Conservation (phyloP, 331 rosid species). For the Quercus tomentella region DNA sequence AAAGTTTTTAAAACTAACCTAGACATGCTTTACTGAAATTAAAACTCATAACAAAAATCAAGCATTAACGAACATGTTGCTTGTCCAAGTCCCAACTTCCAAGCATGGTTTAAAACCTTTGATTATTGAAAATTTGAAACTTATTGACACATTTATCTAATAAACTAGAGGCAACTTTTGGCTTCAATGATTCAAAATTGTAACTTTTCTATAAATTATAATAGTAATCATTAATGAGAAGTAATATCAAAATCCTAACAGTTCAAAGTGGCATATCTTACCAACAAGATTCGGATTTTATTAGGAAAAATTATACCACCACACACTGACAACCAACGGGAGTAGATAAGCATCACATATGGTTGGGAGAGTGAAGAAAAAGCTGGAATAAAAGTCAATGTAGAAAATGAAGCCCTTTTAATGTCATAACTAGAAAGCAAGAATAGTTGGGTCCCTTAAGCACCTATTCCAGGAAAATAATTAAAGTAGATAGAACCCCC, state of each 20-base stretch:
- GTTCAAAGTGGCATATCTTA: constrained; percentile 41
- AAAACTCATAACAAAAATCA: no score
- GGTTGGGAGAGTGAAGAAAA: not conserved
- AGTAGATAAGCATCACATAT: not conserved
- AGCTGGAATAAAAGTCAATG: not conserved
- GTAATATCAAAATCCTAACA: constrained; percentile 20
- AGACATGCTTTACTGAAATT: no score
- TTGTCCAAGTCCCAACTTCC: constrained; percentile 24
- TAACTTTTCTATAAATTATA: constrained; percentile 24
- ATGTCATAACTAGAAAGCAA: constrained; percentile 7
- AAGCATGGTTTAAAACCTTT: constrained; percentile 23
- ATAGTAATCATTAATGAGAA: constrained; percentile 16
- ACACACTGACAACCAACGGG: constrained; percentile 30
- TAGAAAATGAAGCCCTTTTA: not conserved
- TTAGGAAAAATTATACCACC: constrained; percentile 25
- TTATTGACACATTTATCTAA: constrained; percentile 7
- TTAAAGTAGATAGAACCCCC: not conserved
- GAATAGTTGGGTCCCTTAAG: not conserved
- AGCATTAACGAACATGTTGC: no score
- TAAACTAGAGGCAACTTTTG: constrained; percentile 19
- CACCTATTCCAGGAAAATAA: not conserved
- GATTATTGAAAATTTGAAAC: constrained; percentile 1
- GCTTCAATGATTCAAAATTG: constrained; percentile 23
- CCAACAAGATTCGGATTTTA: constrained; percentile 23
- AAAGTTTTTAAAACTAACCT: no score